phyloP scores from a whole-genome alignment of 805 yeast species.

The Ogataea ganodermae region DNA sequence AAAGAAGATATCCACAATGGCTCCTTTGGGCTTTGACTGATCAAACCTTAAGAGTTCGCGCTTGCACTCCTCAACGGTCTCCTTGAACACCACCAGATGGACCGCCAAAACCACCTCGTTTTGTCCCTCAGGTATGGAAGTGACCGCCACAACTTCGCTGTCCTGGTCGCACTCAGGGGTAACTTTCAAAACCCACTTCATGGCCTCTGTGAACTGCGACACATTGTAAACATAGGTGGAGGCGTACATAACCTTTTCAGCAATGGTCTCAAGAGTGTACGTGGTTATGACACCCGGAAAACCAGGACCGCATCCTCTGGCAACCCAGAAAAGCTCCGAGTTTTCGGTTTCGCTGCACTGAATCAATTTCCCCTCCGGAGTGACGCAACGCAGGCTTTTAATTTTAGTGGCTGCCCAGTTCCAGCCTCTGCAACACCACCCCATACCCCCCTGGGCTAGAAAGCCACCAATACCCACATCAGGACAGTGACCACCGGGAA shows the following conservation, averaged over 20 bases:
- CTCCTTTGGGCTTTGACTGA: conserved; percentile 8
- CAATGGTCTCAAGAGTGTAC: conserved; percentile 13
- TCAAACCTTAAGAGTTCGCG: conserved; percentile 11
- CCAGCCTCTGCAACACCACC: conserved; percentile 17
- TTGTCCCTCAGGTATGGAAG: conserved; percentile 9
- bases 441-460: conserved; percentile 16
- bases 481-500: conserved; percentile 15
- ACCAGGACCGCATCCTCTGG: conserved; percentile 16
- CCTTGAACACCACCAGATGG: conserved; percentile 13
- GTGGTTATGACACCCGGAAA: conserved; percentile 14
- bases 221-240: conserved; percentile 10
- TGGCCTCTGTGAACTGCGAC: conserved; percentile 5
- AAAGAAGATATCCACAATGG: conserved; percentile 9
- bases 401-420: conserved; percentile 15
- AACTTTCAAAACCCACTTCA: conserved; percentile 10
- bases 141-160: conserved; percentile 13
- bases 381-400: conserved; percentile 11
- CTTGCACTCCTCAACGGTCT: conserved; percentile 5
- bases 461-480: conserved; percentile 16
- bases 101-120: conserved; percentile 6
- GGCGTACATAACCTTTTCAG: conserved; percentile 12
- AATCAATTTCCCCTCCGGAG: conserved; percentile 8
- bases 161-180: conserved; percentile 10
- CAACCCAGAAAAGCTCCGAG: conserved; percentile 14
- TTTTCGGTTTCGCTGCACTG: conserved; percentile 13